Percentiles rank a stretch among this genome's conserved stretches.
Evolutionary conservation across 2,329 filamentous ascomycete genomes (phyloP).

Genomic region (Beauveria caledonica): DNA sequence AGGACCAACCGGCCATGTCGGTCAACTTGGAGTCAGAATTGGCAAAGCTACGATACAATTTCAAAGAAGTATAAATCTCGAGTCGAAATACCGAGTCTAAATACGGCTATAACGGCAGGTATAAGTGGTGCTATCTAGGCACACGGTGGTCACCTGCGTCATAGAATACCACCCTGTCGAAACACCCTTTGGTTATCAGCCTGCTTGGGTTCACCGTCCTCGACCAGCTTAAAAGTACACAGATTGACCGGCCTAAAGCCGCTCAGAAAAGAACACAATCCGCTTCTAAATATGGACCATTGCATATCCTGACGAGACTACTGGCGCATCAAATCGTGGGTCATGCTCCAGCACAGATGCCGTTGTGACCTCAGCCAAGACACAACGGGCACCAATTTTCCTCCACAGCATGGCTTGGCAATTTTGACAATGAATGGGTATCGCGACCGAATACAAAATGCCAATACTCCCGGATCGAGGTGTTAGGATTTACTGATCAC

Average conservation of each 20-base stretch:
- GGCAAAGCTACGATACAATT: background rate
- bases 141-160: background rate
- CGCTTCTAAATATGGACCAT: slow-evolving; percentile 3
- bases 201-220: too few relatives aligned
- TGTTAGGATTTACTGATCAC: background rate
- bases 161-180: background rate
- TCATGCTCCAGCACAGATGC: background rate
- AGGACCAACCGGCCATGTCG: background rate
- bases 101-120: background rate
- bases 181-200: background rate
- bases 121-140: background rate
- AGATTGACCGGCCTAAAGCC: background rate
- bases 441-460: background rate
- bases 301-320: background rate
- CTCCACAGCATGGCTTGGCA: slow-evolving; percentile 1
- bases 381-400: background rate
- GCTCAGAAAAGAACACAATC: background rate
- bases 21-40: background rate
- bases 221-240: background rate
- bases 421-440: background rate
- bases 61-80: background rate
- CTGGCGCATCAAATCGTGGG: background rate
- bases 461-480: background rate
- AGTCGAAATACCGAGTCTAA: background rate
- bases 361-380: slow-evolving; percentile 11